A percentile compares a stretch with the other conserved stretches of the same genome.
phyloP scores from a whole-genome alignment of 306 rosid species.

The Casuarina cunninghamiana region DNA sequence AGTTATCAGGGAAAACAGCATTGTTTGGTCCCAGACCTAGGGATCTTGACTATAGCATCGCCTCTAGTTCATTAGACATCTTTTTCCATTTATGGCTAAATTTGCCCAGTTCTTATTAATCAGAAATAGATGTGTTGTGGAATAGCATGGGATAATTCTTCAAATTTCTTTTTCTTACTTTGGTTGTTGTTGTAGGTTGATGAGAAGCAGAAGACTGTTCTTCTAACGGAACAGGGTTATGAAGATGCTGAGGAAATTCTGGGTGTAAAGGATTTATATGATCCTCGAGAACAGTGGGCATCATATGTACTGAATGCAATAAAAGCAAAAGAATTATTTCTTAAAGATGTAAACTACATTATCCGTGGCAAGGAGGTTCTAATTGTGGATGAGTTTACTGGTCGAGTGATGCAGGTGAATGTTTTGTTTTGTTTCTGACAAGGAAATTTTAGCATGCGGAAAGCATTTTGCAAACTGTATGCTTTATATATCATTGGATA shows the following conservation, averaged over 20 bases:
- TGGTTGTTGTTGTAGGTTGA: conserved; percentile 68
- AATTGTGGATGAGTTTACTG: conserved; percentile 96
- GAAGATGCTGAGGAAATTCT: conserved; percentile 97
- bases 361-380: conserved; percentile 91
- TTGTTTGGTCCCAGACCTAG: neutral
- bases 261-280: conserved; percentile 85
- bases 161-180: conserved; percentile 7
- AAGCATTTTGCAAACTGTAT: neutral
- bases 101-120: conserved; percentile 16
- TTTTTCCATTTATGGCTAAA: conserved; percentile 2
- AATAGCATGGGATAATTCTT: conserved; percentile 13
- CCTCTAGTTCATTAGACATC: neutral
- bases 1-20: neutral
- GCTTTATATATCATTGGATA: neutral
- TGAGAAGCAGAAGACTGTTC: conserved; percentile 85
- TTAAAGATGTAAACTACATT: conserved; percentile 87
- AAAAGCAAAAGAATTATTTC: conserved; percentile 94
- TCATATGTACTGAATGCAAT: conserved; percentile 87
- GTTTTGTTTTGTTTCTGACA: neutral
- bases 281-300: conserved; percentile 99
- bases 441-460: neutral
- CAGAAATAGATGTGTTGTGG: conserved; percentile 12
- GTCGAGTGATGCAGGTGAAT: conserved; percentile 97
- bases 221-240: conserved; percentile 92
- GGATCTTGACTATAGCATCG: neutral